A percentile compares a stretch with the other conserved stretches of the same genome.
phyloP scores from a whole-genome alignment of 345 rosid genomes.

The Hibiscus tridactylites region DNA sequence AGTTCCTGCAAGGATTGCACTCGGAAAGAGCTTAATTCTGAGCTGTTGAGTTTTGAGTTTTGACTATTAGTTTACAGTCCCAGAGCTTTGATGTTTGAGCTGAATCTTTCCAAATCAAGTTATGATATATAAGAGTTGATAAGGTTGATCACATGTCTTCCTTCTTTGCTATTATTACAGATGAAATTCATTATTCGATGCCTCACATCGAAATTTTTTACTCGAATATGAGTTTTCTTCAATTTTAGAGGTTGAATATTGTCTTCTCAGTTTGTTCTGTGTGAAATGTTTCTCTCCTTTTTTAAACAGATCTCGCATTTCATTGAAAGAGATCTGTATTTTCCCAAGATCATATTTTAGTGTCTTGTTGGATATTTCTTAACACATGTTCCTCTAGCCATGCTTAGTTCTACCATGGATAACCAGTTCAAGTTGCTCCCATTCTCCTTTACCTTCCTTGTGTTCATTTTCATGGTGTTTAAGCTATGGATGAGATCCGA shows the following conservation, averaged over 20 bases:
- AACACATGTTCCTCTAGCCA: neutral
- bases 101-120: neutral
- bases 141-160: neutral
- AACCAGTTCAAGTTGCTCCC: neutral
- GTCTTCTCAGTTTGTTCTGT: neutral
- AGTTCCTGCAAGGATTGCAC: neutral
- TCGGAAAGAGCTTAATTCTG: neutral
- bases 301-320: neutral
- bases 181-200: neutral
- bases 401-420: neutral
- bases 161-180: neutral
- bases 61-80: neutral
- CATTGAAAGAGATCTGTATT: neutral
- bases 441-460: neutral
- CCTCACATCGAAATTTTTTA: neutral
- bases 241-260: neutral
- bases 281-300: neutral
- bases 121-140: neutral
- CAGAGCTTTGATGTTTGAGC: neutral
- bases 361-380: neutral
- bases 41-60: neutral
- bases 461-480: neutral
- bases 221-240: neutral
- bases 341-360: neutral
- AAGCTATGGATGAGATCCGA: neutral